phyloP scores from a whole-genome alignment of 768 basidiomycete species.

The Hortiboletus flavorubellus region DNA sequence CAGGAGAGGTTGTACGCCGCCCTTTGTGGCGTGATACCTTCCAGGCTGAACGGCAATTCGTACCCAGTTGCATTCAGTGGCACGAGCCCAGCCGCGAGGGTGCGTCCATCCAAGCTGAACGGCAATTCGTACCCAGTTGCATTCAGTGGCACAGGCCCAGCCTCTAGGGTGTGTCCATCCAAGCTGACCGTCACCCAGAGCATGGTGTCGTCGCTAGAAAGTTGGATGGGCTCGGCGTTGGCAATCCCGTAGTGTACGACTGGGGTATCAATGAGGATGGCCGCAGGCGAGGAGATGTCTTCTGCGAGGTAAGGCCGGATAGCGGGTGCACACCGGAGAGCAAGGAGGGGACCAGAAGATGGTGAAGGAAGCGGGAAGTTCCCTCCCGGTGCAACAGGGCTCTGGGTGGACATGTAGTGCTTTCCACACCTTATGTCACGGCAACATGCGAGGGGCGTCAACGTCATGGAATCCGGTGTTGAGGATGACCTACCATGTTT shows the following conservation, averaged over 20 bases:
- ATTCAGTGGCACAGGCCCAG: slow-evolving; percentile 49
- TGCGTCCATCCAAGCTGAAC: slow-evolving; percentile 49
- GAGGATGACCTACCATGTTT: slow-evolving; percentile 27
- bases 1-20: slow-evolving; percentile 30
- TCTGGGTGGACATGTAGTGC: slow-evolving; percentile 46
- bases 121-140: slow-evolving; percentile 46
- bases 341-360: slow-evolving; percentile 45
- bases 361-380: slow-evolving; percentile 41
- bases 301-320: slow-evolving; percentile 59
- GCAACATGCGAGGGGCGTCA: neutral
- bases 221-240: slow-evolving; percentile 42
- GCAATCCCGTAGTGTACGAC: slow-evolving; percentile 46
- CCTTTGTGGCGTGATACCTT: slow-evolving; percentile 41
- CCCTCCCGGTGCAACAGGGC: slow-evolving; percentile 46
- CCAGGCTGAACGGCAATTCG: slow-evolving; percentile 47
- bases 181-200: slow-evolving; percentile 45
- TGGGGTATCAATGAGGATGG: slow-evolving; percentile 52
- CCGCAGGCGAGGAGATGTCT: slow-evolving; percentile 41
- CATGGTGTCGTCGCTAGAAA: slow-evolving; percentile 15
- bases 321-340: slow-evolving; percentile 56
- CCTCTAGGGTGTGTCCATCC: slow-evolving; percentile 41
- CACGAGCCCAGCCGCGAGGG: slow-evolving; percentile 42
- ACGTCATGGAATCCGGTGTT: neutral
- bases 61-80: slow-evolving; percentile 51
- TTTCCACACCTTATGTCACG: slow-evolving; percentile 48